These are phyloP conservation scores for Coemansia sp. DNA, from an alignment of 192 early-diverging fungal genomes.

Conservation along the genomic window DNA sequence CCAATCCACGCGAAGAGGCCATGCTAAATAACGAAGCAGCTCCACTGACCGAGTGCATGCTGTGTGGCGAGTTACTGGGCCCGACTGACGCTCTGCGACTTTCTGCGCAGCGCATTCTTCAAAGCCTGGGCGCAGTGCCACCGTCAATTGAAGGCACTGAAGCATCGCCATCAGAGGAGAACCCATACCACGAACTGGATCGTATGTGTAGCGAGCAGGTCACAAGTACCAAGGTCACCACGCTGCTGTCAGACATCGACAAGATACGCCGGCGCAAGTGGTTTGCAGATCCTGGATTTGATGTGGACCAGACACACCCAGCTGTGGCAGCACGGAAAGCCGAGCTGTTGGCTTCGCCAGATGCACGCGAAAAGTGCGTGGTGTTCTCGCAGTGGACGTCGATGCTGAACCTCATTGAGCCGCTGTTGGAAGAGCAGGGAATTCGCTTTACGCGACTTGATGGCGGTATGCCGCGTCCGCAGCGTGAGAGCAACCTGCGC, in stretches of 20 bases:
- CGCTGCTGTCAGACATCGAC: conserved; percentile 34
- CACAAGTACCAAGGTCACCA: conserved; percentile 39
- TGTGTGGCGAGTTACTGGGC: conserved; percentile 41
- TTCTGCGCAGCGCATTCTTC: conserved; percentile 17
- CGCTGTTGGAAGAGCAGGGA: conserved; percentile 54
- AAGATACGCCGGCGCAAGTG: conserved; percentile 40
- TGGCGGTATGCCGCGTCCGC: conserved; percentile 65
- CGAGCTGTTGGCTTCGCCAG: conserved; percentile 20
- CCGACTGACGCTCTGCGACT: conserved; percentile 19
- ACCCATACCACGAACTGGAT: conserved; percentile 30
- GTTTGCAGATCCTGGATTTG: conserved; percentile 32
- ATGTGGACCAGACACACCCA: conserved; percentile 39
- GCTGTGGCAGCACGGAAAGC: conserved; percentile 21
- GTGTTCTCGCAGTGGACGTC: conserved; percentile 95
- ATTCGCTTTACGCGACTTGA: conserved; percentile 75
- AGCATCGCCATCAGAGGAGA: neutral
- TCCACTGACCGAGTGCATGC: conserved; percentile 34
- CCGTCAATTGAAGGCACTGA: neutral
- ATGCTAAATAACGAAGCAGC: conserved; percentile 4
- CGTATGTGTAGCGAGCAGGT: conserved; percentile 34
- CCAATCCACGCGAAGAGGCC: conserved; percentile 17
- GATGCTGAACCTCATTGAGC: conserved; percentile 75
- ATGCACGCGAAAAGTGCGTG: conserved; percentile 68
- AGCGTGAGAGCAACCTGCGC: conserved; percentile 62
- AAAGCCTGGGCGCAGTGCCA: neutral